phyloP scores from a whole-genome alignment of 768 basidiomycete genomes.

The Pisolithus marmoratus region DNA sequence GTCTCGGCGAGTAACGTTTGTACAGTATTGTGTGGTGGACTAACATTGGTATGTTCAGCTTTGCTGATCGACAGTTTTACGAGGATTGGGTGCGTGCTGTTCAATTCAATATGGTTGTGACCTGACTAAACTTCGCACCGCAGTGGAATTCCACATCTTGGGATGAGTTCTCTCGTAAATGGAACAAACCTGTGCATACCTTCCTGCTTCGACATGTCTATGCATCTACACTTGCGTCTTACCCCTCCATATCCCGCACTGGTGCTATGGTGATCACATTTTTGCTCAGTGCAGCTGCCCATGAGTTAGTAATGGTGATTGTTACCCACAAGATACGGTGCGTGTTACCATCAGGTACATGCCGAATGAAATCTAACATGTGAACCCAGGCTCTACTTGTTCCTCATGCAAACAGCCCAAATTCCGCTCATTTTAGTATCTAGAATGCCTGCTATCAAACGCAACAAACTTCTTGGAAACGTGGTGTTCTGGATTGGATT shows the following conservation, averaged over 20 bases:
- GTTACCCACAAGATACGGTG: conserved; percentile 90
- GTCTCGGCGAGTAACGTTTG: conserved; percentile 56
- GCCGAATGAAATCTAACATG: not conserved
- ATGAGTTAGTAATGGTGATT: conserved; percentile 95
- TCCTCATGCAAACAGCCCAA: conserved; percentile 79
- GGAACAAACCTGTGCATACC: conserved; percentile 96
- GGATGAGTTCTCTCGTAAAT: conserved; percentile 97
- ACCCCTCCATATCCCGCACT: conserved; percentile 60
- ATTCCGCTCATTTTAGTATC: conserved; percentile 86
- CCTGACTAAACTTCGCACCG: not conserved
- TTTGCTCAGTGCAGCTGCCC: conserved; percentile 80
- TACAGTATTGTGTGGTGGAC: not conserved
- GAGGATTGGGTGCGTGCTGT: conserved; percentile 74
- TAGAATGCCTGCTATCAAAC: conserved; percentile 67
- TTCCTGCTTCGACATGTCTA: conserved; percentile 96
- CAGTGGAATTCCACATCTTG: conserved; percentile 96
- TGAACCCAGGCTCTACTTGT: conserved; percentile 69
- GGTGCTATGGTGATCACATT: conserved; percentile 94
- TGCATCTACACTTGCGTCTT: conserved; percentile 75
- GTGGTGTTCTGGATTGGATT: conserved; percentile 93
- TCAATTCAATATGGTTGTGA: not conserved
- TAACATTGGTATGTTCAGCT: conserved; percentile 40
- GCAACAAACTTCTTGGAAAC: conserved; percentile 77
- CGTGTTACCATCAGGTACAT: conserved; percentile 14
- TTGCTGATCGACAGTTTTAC: conserved; percentile 97